Evolutionary conservation across 169 alveolate genomes (phyloP).

Genomic region (Cyclospora cayetanensis): DNA sequence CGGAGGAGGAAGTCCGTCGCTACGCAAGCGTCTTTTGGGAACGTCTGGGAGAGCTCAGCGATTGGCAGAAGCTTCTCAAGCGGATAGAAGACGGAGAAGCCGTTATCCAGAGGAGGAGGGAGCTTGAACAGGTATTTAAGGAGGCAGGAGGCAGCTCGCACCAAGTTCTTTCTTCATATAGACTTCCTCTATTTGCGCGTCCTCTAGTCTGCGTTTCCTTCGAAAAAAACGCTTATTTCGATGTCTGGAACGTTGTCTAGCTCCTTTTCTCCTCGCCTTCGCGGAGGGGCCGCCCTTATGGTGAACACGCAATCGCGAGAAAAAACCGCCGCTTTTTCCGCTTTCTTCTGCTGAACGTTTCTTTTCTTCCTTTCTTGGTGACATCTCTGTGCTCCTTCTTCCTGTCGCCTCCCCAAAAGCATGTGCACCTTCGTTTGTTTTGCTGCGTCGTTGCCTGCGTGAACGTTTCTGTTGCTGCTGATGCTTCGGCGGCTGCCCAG

Average conservation of each 20-base stretch:
- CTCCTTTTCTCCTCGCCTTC: too few relatives aligned
- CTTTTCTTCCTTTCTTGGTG: not conserved
- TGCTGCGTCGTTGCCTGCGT: not conserved
- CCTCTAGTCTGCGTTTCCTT: too few relatives aligned
- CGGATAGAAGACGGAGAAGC: conserved; percentile 83
- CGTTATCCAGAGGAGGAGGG: conserved; percentile 74
- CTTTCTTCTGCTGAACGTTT: not conserved
- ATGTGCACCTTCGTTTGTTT: not conserved
- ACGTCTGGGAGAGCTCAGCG: conserved; percentile 73
- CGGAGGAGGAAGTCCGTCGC: conserved; percentile 73
- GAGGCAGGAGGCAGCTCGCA: not conserved
- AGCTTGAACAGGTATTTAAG: conserved; percentile 81
- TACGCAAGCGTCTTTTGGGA: conserved; percentile 79
- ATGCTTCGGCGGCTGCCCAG: not conserved
- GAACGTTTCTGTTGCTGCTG: not conserved
- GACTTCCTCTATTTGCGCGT: too few relatives aligned
- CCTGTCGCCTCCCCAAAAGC: not conserved
- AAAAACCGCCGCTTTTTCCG: not conserved
- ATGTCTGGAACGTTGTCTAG: too few relatives aligned
- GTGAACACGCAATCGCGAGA: too few relatives aligned
- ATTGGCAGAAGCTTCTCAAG: conserved; percentile 79
- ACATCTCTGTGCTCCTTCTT: not conserved
- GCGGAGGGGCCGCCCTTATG: too few relatives aligned
- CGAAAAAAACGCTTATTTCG: too few relatives aligned
- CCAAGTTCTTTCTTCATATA: too few relatives aligned